A percentile compares a stretch with the other conserved stretches of the same genome.
Conservation (phyloP, 495 filamentous ascomycete species). For the Penicillium bovifimosum region DNA sequence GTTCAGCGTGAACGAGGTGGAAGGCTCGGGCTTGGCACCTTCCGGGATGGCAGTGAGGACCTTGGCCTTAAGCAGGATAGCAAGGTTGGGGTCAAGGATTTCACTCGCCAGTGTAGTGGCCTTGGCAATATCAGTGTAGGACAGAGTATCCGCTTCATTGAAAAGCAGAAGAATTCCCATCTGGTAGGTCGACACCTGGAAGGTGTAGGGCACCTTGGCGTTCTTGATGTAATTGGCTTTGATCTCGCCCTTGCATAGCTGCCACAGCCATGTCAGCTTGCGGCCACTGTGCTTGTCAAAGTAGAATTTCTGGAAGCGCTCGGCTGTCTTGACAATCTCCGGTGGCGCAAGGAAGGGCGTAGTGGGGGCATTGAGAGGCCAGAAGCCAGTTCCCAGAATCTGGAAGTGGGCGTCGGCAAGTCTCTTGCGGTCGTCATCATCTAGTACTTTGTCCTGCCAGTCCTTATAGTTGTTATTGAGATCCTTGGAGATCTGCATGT, state of each 20-base stretch:
- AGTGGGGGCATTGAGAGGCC: slow-evolving; percentile 80
- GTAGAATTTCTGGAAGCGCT: slow-evolving; percentile 87
- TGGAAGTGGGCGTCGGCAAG: slow-evolving; percentile 74
- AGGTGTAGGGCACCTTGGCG: slow-evolving; percentile 87
- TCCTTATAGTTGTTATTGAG: slow-evolving; percentile 82
- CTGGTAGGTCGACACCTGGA: slow-evolving; percentile 95
- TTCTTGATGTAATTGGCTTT: slow-evolving; percentile 88
- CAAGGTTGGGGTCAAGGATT: slow-evolving; percentile 75
- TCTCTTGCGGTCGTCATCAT: slow-evolving; percentile 55
- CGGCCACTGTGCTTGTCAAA: slow-evolving; percentile 91
- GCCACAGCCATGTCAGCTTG: slow-evolving; percentile 97
- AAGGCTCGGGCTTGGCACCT: slow-evolving; percentile 66
- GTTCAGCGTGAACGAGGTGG: slow-evolving; percentile 74
- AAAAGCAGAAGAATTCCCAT: slow-evolving; percentile 97
- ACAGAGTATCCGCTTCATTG: slow-evolving; percentile 81
- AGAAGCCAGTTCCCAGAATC: slow-evolving; percentile 94
- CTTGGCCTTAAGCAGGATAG: slow-evolving; percentile 84
- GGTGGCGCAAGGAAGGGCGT: slow-evolving; percentile 82
- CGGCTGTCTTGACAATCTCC: slow-evolving; percentile 78
- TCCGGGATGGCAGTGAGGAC: slow-evolving; percentile 67
- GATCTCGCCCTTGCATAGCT: slow-evolving; percentile 94
- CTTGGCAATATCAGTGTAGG: slow-evolving; percentile 79
- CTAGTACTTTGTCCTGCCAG: slow-evolving; percentile 55
- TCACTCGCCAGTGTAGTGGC: slow-evolving; percentile 74
- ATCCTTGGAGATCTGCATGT: slow-evolving; percentile 98